Evolutionary conservation across 2,329 filamentous ascomycete species (phyloP), one percentile per base, ranked within the genome.

Genomic region (Mycosphaerella sp.): DNA sequence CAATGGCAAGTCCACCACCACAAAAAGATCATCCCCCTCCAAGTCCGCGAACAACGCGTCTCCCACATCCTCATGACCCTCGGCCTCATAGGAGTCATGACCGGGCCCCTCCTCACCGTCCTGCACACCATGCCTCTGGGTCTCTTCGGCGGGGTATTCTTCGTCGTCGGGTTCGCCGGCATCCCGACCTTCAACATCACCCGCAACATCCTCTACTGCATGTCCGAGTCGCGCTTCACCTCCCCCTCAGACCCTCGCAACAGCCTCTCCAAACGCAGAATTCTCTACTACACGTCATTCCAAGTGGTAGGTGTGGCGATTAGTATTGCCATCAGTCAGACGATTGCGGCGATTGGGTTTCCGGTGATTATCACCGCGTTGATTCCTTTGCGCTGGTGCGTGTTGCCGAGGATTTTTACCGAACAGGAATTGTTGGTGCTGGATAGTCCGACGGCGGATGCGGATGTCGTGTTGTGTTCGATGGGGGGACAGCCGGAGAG

Each of bases 291-390:
- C 58, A 70, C 80, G 1, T 70, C 66, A 10, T 71, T 78, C 16
- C 77, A 82, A 59, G 59, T 77, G 1, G 37, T 76, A 2, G 75
- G 73, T 1, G 78, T 81, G 16, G 73, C 71, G 0, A 72, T 74
- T 6, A 78, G 74, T 2, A 78, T 82, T 10, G 79, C 77, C 0
- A 77, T 82, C 46, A 79, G 78, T 2, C 77, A 81, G 62, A 82
- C 79, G 0, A 76, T 81, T 18, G 79, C 76, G 0, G 79, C 78
- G 0, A 79, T 82, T 57, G 76, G 77, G 0, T 82, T 82, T 55
- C 79, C 79, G 0, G 71, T 82, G 12, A 71, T 81, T 45, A 80
- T 82, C 52, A 70, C 79, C 14, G 63, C 75, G 3, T 68, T 81
- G 14, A 80, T 82, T 6, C 79, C 79, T 0, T 59, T 80, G 27